Percentiles rank a stretch among this genome's conserved stretches.
Conservation (phyloP, 192 early-diverging fungal genomes). For the Jimgerdemannia flammicorona region DNA sequence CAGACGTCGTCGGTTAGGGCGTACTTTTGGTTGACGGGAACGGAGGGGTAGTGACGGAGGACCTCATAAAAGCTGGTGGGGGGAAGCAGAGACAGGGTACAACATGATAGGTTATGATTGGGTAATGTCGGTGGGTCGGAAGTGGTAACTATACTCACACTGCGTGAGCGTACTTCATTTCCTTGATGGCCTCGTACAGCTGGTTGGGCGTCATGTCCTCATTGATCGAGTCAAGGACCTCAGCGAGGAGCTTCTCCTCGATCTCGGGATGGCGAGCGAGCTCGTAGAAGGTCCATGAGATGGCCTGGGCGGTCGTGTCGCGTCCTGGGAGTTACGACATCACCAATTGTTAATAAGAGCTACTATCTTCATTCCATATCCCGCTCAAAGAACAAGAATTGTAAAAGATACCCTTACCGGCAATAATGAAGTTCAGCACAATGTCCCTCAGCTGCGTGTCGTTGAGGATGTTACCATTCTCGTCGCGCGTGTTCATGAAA, state of each 20-base stretch:
- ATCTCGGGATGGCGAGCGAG: conserved; percentile 33
- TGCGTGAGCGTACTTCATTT: conserved; percentile 30
- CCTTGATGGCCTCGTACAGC: conserved; percentile 20
- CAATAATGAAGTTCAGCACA: conserved; percentile 34
- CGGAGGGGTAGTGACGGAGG: conserved; percentile 38
- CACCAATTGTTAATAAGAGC: not conserved
- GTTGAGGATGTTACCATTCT: conserved; percentile 14
- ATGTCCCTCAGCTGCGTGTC: conserved; percentile 29
- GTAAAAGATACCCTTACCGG: conserved; percentile 3
- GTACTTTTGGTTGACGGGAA: conserved; percentile 45
- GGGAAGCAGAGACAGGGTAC: conserved; percentile 3
- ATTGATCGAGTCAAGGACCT: conserved; percentile 15
- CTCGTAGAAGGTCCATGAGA: conserved; percentile 47
- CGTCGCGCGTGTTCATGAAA: conserved; percentile 26
- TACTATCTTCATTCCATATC: not conserved
- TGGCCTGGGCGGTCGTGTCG: conserved; percentile 45
- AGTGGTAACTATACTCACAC: conserved; percentile 8
- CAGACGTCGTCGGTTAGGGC: conserved; percentile 43
- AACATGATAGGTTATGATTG: not conserved
- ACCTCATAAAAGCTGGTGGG: conserved; percentile 22
- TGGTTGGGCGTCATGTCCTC: conserved; percentile 13
- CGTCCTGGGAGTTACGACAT: not conserved
- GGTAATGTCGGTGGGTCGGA: not conserved
- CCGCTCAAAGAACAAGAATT: not conserved
- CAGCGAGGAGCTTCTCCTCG: conserved; percentile 35